Base-by-base conservation (phyloP, 2,329 filamentous ascomycete genomes). In the Xylogone sp. region DNA sequence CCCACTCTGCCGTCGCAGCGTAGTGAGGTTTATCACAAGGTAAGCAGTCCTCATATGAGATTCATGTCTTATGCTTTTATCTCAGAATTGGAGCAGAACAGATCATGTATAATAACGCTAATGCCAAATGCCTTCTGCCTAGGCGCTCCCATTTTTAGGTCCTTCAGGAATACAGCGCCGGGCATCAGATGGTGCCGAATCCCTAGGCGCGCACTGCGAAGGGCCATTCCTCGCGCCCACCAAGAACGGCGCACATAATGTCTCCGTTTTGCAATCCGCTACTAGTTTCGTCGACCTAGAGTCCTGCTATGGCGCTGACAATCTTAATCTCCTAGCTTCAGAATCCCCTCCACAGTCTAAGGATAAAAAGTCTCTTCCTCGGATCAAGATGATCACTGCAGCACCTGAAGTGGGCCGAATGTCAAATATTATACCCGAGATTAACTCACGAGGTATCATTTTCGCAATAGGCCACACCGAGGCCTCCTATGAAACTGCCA, bases 241-340 rank as follows among this genome's bases (percentile, higher is more conserved):
- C 7, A 79, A 78, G 58, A 75, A 75, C 57, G 76, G 77, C 42
- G 75, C 75, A 5, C 75, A 79, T 47, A 76, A 79, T 62, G 72
- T 70, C 3, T 67, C 63, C 20, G 75, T 75, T 2, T 69, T 70
- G 5, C 75, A 72, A 57, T 57, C 66, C 13, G 13, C 7, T 31
- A 31, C 27, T 13, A 31, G 27, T 31, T 7, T 8, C 27, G 8
- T 13, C 27, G 27, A 31, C 8, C 13, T 31, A 31, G 13, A 7
- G 8, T 31, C 27, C 27, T 7, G 7, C 13, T 31, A 31, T 31
- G 27, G 27, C 27, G 27, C 7, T 8, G 27, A 31, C 8, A 31
- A 31, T 13, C 27, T 31, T 7, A n/a, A n/a, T n/a, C n/a, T n/a
- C n/a, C n/a, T n/a, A n/a, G n/a, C n/a, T n/a, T n/a, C n/a, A n/a